Base-by-base conservation (phyloP, 2,329 filamentous ascomycete species). In the Rhynchosporium graminicola region DNA sequence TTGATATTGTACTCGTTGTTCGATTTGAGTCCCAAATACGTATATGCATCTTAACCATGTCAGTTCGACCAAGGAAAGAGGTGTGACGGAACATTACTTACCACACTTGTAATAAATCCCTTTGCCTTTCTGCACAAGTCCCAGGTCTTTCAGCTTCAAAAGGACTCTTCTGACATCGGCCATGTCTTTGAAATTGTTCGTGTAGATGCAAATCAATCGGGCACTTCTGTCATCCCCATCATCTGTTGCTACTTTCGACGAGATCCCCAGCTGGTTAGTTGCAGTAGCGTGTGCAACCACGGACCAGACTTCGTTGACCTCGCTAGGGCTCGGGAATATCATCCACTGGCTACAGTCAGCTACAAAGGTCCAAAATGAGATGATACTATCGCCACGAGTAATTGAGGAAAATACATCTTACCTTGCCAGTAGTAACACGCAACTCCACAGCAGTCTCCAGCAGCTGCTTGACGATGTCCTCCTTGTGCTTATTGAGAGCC, bases 181-280 rank as follows among this genome's bases (percentile, higher is more conserved):
- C 57, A 77, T 80, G 71, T 96, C 86, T 33, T 78, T 78, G 72
- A 92, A 95, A 73, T 96, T 86, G 47, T 79, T 78, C 4, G 91
- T 96, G 74, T 96, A 96, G 7, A 96, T 79, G 67, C 89, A 93
- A 31, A 96, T 85, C 47, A 95, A 76, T 26, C 86, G 80, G 26
- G 77, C 75, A 48, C 75, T 79, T 29, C 76, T 70, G 5, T 76
- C 72, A 0, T 75, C 74, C 5, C 65, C 74, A 67, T 76, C 77
- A 9, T 82, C 74, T 1, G 89, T 85, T 0, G 87, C 85, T 12
- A 93, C 88, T 76, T 95, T 96, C 9, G 91, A 89, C 1, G 79
- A 82, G 45, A 86, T 82, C 0, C 92, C 92, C 2, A 96, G 81
- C 66, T 89, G 82, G 63, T 88, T 87, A 36, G 84, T 82, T 12